A percentile compares a stretch with the other conserved stretches of the same genome.
phyloP scores from a whole-genome alignment of 345 rosid genomes.

The Linum trigynum region DNA sequence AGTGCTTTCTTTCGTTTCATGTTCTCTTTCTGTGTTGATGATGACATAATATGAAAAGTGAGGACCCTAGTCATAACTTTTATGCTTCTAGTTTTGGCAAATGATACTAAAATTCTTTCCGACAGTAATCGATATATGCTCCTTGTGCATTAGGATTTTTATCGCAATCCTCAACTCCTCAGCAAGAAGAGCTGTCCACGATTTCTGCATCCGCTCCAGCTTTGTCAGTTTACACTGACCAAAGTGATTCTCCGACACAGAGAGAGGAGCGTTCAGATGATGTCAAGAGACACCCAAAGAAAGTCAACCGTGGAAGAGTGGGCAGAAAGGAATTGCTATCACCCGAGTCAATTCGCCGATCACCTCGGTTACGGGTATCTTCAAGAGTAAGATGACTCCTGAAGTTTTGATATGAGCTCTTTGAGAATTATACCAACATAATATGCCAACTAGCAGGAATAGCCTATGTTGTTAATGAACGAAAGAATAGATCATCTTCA shows the following conservation, averaged over 20 bases:
- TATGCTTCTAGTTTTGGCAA: neutral
- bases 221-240: constrained; percentile 44
- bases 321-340: constrained; percentile 28
- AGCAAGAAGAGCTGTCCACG: constrained; percentile 43
- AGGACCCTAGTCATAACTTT: constrained; percentile 5
- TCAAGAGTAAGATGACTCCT: neutral
- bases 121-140: neutral
- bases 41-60: constrained; percentile 1
- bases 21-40: constrained; percentile 11
- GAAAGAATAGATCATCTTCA: no score
- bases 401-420: neutral
- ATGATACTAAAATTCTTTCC: constrained; percentile 9
- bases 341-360: constrained; percentile 48
- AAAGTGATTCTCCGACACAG: constrained; percentile 42
- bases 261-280: constrained; percentile 24
- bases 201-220: constrained; percentile 59
- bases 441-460: no score
- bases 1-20: neutral
- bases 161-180: constrained; percentile 26
- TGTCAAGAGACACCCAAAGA: constrained; percentile 16
- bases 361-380: constrained; percentile 53
- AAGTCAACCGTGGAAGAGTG: constrained; percentile 25
- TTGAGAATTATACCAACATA: neutral
- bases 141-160: constrained; percentile 29
- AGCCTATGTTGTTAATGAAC: no score